phyloP scores from a whole-genome alignment of 257 asterid species.

The Cinchona pubescens region DNA sequence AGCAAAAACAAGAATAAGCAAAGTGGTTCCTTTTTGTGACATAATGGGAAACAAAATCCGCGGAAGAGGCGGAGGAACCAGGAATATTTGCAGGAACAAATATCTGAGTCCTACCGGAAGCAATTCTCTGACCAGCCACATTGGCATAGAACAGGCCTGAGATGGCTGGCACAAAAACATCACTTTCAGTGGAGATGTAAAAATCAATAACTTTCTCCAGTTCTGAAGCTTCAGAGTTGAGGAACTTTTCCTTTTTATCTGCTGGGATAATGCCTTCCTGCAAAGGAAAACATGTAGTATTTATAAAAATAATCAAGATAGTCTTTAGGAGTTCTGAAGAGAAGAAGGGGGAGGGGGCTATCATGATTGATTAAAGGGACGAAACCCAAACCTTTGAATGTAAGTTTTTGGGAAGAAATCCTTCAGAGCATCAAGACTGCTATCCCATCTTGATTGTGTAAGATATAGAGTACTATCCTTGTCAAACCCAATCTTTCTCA shows the following conservation, averaged over 20 bases:
- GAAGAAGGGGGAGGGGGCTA: background rate
- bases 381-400: constrained; percentile 58
- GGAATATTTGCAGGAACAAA: constrained; percentile 64
- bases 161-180: constrained; percentile 60
- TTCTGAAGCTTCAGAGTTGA: constrained; percentile 33
- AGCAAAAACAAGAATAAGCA: constrained; percentile 80
- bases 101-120: constrained; percentile 62
- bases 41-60: constrained; percentile 60
- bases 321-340: background rate
- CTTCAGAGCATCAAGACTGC: constrained; percentile 69
- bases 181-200: constrained; percentile 37
- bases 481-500: constrained; percentile 69
- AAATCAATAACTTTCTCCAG: constrained; percentile 44
- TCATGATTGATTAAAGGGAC: background rate
- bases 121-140: constrained; percentile 77
- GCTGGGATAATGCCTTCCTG: constrained; percentile 78
- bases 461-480: constrained; percentile 72
- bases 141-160: constrained; percentile 76
- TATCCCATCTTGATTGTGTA: constrained; percentile 81
- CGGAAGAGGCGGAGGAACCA: constrained; percentile 54
- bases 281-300: constrained; percentile 10
- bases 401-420: constrained; percentile 76
- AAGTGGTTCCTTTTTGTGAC: constrained; percentile 70
- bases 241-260: constrained; percentile 36
- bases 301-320: background rate